Evolutionary conservation across 1,284 basidiomycete species (phyloP), one percentile per base, ranked within the genome.

Genomic region (Cerrena zonata): DNA sequence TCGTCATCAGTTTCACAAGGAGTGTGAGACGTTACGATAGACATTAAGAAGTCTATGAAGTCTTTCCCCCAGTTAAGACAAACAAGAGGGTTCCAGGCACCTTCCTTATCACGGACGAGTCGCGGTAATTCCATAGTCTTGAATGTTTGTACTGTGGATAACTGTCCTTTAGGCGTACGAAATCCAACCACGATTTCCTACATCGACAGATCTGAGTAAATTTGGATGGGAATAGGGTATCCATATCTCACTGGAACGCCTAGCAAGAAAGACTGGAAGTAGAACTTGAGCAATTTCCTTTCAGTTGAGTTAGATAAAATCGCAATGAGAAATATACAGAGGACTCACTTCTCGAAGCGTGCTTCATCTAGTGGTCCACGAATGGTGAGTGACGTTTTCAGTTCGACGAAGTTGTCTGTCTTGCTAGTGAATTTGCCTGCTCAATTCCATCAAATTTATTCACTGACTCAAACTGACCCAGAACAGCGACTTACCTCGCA

Each of bases 141-240:
- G 69, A 91, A 92, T 1, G 75, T 69, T 62, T 86, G 81, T 13
- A 77, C 73, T 5, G 79, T 78, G 5, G 71, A 72, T 13, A 93
- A 61, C 19, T 80, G 73, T 12, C 93, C 93, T 23, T 78, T 69
- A 15, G 84, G 83, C 41, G 88, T 91, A 47, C 95, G 84, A 67
- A 98, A 99, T 12, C 95, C 95, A 13, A 98, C 90, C 15, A 94
- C 73, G 48, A 99, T 85, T 62, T 87, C 84, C 85, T 94, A 11
- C 24, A 12, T n/a, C 13, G 23, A 36, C 25, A 26, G 19, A 19
- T 10, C n/a, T n/a, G n/a, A n/a, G n/a, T n/a, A n/a, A n/a, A n/a
- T n/a, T n/a, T n/a, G n/a, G n/a, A n/a, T n/a, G n/a, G 24, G 45
- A n/a, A n/a, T n/a, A n/a, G n/a, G n/a, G n/a, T n/a, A 25, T 45